Conservation (phyloP, 2,329 filamentous ascomycete genomes). For the Furcasterigmium furcatum region DNA sequence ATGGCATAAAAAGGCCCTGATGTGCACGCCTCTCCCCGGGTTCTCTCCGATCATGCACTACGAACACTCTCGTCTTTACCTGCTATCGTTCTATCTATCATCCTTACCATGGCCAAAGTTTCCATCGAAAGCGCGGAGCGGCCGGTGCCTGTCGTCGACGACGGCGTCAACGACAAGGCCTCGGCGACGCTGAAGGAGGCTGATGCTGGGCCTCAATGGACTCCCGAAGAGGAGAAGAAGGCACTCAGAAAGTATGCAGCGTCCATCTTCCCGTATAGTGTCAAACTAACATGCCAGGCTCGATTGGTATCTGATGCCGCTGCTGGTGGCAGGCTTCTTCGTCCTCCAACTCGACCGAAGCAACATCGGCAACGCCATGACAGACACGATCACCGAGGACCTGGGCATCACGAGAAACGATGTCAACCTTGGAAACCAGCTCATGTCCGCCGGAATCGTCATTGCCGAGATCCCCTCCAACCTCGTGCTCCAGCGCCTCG, state of each 20-base stretch:
- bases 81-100: too few relatives aligned
- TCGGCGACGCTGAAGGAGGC: neutral
- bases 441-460: constrained; percentile 47
- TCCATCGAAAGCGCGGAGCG: neutral
- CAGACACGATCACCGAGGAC: constrained; percentile 45
- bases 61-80: too few relatives aligned
- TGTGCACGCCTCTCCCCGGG: too few relatives aligned
- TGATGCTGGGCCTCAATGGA: neutral
- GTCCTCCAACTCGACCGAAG: constrained; percentile 28
- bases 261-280: neutral
- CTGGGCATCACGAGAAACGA: constrained; percentile 45
- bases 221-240: neutral
- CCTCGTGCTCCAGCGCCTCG: constrained; percentile 28
- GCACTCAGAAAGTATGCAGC: constrained; percentile 2
- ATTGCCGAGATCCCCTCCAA: constrained; percentile 35
- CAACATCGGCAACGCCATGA: constrained; percentile 48
- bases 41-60: too few relatives aligned
- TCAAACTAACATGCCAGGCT: constrained; percentile 5
- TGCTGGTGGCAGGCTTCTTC: constrained; percentile 25
- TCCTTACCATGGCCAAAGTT: neutral
- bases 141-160: neutral
- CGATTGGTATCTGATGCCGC: constrained; percentile 21
- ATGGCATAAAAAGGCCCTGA: too few relatives aligned
- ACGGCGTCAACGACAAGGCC: neutral
- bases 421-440: constrained; percentile 48